Evolutionary conservation across 345 rosid genomes (phyloP).

Genomic region (Aquilaria malaccensis): DNA sequence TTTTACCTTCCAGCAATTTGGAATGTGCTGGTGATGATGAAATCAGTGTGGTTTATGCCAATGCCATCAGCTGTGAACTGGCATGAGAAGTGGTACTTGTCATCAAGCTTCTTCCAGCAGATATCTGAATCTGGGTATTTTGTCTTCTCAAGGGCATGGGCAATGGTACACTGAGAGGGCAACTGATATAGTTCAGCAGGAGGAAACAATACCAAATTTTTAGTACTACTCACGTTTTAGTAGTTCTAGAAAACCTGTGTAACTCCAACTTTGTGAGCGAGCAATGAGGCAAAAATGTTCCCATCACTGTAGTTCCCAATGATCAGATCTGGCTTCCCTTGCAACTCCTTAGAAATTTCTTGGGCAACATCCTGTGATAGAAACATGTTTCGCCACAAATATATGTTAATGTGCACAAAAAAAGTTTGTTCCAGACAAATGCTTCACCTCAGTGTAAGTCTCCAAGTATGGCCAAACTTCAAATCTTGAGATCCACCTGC

Average conservation of each 20-base stretch:
- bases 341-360: constrained; percentile 66
- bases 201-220: neutral
- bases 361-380: constrained; percentile 58
- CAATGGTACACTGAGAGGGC: constrained; percentile 68
- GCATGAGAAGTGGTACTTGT: constrained; percentile 85
- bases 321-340: constrained; percentile 81
- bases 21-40: constrained; percentile 88
- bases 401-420: neutral
- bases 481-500: constrained; percentile 83
- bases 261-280: constrained; percentile 75
- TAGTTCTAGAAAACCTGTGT: constrained; percentile 53
- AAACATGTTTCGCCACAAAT: neutral
- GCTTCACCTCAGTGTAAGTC: constrained; percentile 64
- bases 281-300: constrained; percentile 76
- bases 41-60: constrained; percentile 91
- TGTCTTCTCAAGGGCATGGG: constrained; percentile 90
- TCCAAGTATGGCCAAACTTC: constrained; percentile 95
- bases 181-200: neutral
- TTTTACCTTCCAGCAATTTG: constrained; percentile 91
- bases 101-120: constrained; percentile 80
- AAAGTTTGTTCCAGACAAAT: neutral
- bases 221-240: neutral
- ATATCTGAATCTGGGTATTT: constrained; percentile 90
- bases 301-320: constrained; percentile 93
- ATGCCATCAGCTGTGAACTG: constrained; percentile 89